Conservation (phyloP, 169 alveolate species). For the Perkinsus marinus region DNA sequence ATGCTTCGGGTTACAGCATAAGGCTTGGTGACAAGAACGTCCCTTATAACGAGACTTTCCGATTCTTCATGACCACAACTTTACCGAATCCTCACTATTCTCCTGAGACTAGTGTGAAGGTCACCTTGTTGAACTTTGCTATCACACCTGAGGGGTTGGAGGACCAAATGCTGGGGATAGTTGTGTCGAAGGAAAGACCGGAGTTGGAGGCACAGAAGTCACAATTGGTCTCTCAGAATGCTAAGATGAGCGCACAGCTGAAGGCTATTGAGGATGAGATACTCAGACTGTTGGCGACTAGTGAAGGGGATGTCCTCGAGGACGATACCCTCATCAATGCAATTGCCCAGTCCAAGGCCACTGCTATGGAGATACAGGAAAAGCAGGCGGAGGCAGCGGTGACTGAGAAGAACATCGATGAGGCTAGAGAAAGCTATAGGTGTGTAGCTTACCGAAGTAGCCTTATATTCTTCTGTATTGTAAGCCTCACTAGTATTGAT, state of each 20-base stretch:
- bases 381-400: slow-evolving; percentile 64
- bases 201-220: slow-evolving; percentile 56
- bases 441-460: slow-evolving; percentile 82
- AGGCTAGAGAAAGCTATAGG: slow-evolving; percentile 37
- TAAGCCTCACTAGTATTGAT: slow-evolving; percentile 76
- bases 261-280: slow-evolving; percentile 70
- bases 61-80: slow-evolving; percentile 53
- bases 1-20: slow-evolving; percentile 44
- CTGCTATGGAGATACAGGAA: slow-evolving; percentile 62
- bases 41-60: slow-evolving; percentile 45
- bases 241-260: slow-evolving; percentile 53
- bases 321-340: slow-evolving; percentile 62
- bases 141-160: slow-evolving; percentile 67
- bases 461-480: slow-evolving; percentile 77
- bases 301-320: slow-evolving; percentile 63
- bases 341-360: slow-evolving; percentile 62
- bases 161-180: slow-evolving; percentile 55
- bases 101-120: slow-evolving; percentile 65
- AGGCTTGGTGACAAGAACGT: slow-evolving; percentile 66
- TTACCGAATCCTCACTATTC: slow-evolving; percentile 66
- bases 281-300: slow-evolving; percentile 62
- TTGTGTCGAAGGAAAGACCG: slow-evolving; percentile 70
- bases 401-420: slow-evolving; percentile 63
- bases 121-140: slow-evolving; percentile 60
- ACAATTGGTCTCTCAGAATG: slow-evolving; percentile 50